Evolutionary conservation across 495 filamentous ascomycete genomes (phyloP), one percentile per base, ranked within the genome.

Genomic region (Ascodesmis nigricans): DNA sequence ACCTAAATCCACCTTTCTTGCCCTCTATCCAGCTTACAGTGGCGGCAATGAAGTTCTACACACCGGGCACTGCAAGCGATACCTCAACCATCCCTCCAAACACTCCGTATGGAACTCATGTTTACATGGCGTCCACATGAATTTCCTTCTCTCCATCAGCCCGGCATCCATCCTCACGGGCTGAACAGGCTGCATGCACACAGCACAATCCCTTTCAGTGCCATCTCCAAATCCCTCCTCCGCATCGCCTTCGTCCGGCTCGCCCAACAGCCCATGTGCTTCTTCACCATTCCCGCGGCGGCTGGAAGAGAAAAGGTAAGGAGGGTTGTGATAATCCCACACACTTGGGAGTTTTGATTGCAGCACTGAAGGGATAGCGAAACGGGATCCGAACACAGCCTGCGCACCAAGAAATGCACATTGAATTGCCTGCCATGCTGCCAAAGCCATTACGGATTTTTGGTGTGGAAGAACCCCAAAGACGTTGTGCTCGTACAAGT

Each of bases 111-210:
- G 87, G 52, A 95, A 97, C 16, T 92, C 83, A 59, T 97, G 87
- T 35, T 80, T 64, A 53, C 87, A 97, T 21, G 87, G 84, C 34
- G 87, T 97, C 16, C 95, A 80, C 87, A 97, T 97, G 54, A 93
- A 93, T 35, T 63, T 57, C 30, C 81, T 65, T 36, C 84, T 61
- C 16, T 74, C 76, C 38, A 92, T 61, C 33, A 91, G 64, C 15
- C 69, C 75, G 1, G 67, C 58, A 24, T 78, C 65, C 13, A 71
- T 69, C 8, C 71, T 69, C 6, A 58, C 49, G 35, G 92, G 81
- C 43, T 91, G 80, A 8, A 97, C 70, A 16, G 72, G 66, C 55
- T 92, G 77, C 55, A 83, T 75, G 49, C 87, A 97, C 35, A 97
- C 91, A 1, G 84, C 84, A 52, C 87, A 97, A 49, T 97, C n/a